Evolutionary conservation across 179 eudicot species (phyloP).

Genomic region (Silene noctiflora): DNA sequence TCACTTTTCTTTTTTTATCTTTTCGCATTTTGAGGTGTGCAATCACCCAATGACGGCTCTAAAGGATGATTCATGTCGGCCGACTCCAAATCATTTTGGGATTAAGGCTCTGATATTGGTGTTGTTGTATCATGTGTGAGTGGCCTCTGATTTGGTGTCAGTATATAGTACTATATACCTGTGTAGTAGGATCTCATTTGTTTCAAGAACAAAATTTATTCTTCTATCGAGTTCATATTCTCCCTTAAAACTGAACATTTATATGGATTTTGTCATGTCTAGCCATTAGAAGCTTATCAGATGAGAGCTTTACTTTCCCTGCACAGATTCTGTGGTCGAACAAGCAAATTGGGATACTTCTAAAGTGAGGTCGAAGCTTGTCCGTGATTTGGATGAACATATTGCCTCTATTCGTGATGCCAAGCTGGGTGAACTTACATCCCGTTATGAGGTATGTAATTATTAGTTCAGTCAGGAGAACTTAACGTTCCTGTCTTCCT

Average conservation of each 20-base stretch:
- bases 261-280: not conserved
- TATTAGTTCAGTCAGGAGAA: not conserved
- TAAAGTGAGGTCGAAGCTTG: conserved; percentile 73
- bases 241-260: not conserved
- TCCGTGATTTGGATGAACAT: conserved; percentile 84
- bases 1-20: no score
- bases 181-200: not conserved
- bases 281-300: not conserved
- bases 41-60: no score
- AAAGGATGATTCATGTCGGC: no score
- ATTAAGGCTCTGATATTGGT: no score
- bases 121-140: not conserved
- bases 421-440: conserved; percentile 83
- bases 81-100: no score
- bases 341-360: conserved; percentile 88
- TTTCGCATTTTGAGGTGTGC: no score
- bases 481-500: not conserved
- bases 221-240: not conserved
- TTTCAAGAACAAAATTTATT: not conserved
- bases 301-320: conserved; percentile 9
- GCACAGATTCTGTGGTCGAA: conserved; percentile 60
- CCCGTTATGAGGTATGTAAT: conserved; percentile 66
- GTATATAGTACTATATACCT: not conserved
- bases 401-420: conserved; percentile 63
- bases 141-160: not conserved